Evolutionary conservation across 768 basidiomycete species (phyloP).

Genomic region (Podaxis sp.): DNA sequence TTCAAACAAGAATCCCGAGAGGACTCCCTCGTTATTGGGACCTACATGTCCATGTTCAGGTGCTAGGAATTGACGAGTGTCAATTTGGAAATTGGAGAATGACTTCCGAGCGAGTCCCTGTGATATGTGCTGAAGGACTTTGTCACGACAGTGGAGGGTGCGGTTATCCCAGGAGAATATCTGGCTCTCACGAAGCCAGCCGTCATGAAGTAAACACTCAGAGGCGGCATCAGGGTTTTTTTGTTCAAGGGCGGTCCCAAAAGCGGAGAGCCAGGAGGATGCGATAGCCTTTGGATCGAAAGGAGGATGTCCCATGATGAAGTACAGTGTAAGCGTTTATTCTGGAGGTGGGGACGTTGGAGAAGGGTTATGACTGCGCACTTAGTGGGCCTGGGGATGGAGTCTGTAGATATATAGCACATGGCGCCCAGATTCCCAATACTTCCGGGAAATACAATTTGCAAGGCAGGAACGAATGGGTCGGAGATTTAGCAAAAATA

Average conservation of each 20-base stretch:
- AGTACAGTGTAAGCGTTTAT: no score
- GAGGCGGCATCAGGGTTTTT: not conserved
- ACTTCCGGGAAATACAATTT: no score
- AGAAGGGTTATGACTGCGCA: no score
- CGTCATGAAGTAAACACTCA: not conserved
- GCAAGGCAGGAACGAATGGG: no score
- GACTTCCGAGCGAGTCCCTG: no score
- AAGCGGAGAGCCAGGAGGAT: constrained; percentile 3
- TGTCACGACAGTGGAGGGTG: not conserved
- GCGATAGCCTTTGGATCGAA: constrained; percentile 1
- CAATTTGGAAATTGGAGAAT: not conserved
- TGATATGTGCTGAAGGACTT: not conserved
- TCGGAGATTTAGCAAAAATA: no score
- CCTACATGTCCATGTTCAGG: not conserved
- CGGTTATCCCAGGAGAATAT: no score
- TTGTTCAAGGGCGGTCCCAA: not conserved
- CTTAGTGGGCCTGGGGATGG: no score
- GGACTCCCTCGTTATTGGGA: not conserved
- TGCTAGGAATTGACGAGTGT: not conserved
- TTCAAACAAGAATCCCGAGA: constrained; percentile 8
- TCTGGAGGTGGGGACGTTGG: no score
- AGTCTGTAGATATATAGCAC: no score
- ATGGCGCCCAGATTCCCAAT: no score
- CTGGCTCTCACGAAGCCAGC: no score
- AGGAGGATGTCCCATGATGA: not conserved